Evolutionary conservation across 164 flowering plant species (phyloP).

Genomic region (grape (Vitis vinifera)): DNA sequence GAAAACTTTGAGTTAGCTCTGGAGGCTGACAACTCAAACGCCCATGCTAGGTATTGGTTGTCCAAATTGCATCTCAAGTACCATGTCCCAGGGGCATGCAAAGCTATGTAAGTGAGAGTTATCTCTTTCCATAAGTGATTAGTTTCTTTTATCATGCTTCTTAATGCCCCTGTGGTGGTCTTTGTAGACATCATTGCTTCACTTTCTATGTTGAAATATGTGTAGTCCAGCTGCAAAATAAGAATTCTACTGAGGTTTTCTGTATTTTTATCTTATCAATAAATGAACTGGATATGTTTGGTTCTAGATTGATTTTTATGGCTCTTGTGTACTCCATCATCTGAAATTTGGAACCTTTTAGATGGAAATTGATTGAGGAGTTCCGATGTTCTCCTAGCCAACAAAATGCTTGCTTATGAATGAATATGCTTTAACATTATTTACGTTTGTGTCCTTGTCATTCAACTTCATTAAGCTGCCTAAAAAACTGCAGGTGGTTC

Average conservation of each 20-base stretch:
- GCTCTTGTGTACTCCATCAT: background rate
- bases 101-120: constrained; percentile 64
- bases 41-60: constrained; percentile 90
- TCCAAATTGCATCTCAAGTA: constrained; percentile 80
- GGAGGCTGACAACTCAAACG: constrained; percentile 80
- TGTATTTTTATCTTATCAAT: too few species aligned
- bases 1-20: constrained; percentile 94
- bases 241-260: background rate
- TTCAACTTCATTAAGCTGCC: too few species aligned
- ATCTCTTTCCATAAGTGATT: background rate
- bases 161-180: background rate
- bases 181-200: background rate
- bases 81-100: constrained; percentile 81
- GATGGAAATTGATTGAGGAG: background rate
- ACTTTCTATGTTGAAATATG: background rate
- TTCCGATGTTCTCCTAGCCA: background rate
- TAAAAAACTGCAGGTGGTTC: too few species aligned
- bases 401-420: background rate
- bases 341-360: background rate
- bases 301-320: background rate
- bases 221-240: background rate
- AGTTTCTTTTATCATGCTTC: background rate
- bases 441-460: background rate
- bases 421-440: background rate
- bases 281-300: background rate